These are phyloP conservation scores for Penicillium simplicissimum DNA, from an alignment of 495 filamentous ascomycete genomes.

Conservation along the genomic window DNA sequence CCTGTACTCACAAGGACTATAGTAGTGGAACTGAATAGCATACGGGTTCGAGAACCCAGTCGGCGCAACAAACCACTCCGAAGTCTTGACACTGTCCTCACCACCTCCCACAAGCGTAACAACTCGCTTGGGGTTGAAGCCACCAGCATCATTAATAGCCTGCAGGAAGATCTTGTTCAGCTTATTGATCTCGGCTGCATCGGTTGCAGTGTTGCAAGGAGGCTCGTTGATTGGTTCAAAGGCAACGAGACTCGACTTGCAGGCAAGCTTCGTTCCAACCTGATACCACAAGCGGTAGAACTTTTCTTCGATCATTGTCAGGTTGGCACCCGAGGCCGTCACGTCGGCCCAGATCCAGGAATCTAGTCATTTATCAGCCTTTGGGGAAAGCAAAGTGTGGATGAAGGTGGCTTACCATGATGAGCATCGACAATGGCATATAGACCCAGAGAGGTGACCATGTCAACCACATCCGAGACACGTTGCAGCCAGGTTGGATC, in stretches of 20 bases:
- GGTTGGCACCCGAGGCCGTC: constrained; percentile 44
- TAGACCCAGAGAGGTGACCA: constrained; percentile 51
- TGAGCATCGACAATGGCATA: constrained; percentile 61
- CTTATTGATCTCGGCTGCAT: constrained; percentile 54
- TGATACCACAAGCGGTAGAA: constrained; percentile 61
- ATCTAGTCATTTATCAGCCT: constrained; percentile 26
- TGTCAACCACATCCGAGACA: constrained; percentile 60
- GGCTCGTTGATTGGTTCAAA: constrained; percentile 66
- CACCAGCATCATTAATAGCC: constrained; percentile 55
- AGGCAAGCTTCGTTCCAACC: constrained; percentile 55
- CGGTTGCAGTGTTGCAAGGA: constrained; percentile 49
- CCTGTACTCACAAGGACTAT: constrained; percentile 52
- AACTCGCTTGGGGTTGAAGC: constrained; percentile 56
- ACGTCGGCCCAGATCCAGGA: constrained; percentile 62
- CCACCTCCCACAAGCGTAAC: constrained; percentile 56
- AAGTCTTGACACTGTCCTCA: constrained; percentile 54
- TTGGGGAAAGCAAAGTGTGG: not conserved
- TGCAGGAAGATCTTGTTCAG: constrained; percentile 59
- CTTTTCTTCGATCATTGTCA: constrained; percentile 56
- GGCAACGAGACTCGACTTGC: constrained; percentile 55
- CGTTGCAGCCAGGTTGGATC: constrained; percentile 57
- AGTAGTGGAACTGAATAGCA: constrained; percentile 65
- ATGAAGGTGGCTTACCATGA: constrained; percentile 40
- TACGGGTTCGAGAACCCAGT: constrained; percentile 55
- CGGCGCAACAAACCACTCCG: constrained; percentile 53